phyloP scores from a whole-genome alignment of 768 basidiomycete species.

The Coprinopsis strossmayeri region DNA sequence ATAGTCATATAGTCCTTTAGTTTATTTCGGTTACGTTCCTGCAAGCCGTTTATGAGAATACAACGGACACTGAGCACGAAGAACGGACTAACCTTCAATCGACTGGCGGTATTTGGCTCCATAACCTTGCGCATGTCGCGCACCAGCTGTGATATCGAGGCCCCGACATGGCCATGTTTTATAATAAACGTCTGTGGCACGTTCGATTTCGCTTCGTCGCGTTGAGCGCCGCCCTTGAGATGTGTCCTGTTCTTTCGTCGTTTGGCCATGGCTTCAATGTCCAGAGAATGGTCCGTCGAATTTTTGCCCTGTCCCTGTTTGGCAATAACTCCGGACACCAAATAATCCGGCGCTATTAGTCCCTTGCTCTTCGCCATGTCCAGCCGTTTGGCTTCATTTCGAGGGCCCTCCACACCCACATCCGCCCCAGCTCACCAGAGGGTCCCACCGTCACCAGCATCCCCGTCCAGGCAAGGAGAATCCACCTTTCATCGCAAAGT shows the following conservation, averaged over 20 bases:
- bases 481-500: conserved; percentile 78
- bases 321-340: conserved; percentile 3
- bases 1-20: conserved; percentile 92
- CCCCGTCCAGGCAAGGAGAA: conserved; percentile 50
- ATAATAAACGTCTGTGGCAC: conserved; percentile 93
- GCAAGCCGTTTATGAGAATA: conserved; percentile 13
- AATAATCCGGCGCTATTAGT: background rate
- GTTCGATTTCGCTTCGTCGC: conserved; percentile 25
- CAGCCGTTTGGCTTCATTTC: conserved; percentile 68
- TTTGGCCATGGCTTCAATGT: conserved; percentile 48
- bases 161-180: conserved; percentile 91
- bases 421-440: conserved; percentile 52
- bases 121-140: conserved; percentile 91
- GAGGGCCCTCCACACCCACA: conserved; percentile 71
- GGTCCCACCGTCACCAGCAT: conserved; percentile 31
- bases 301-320: conserved; percentile 18
- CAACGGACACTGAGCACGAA: background rate
- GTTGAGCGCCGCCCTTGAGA: conserved; percentile 49
- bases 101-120: conserved; percentile 95
- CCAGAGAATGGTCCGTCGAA: conserved; percentile 11
- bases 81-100: conserved; percentile 79
- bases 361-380: conserved; percentile 14
- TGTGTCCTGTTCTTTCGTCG: conserved; percentile 79
- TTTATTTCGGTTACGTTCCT: conserved; percentile 90
- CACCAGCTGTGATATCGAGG: conserved; percentile 81